Percentiles rank a stretch among this genome's conserved stretches.
phyloP scores from a whole-genome alignment of 2,329 filamentous ascomycete species.

The Colletotrichum lupini region DNA sequence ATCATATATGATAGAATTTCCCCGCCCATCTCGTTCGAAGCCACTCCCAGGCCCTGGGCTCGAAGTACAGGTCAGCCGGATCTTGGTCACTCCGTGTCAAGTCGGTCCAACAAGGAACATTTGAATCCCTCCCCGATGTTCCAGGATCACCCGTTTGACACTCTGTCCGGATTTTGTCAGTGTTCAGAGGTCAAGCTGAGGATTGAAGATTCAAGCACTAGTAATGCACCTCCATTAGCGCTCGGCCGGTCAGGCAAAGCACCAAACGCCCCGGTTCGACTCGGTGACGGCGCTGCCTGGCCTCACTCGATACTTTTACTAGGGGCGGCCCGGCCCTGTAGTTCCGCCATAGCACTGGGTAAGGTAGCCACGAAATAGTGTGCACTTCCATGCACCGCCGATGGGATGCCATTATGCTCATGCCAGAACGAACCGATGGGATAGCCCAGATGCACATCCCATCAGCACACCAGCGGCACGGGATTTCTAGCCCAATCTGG shows the following conservation, averaged over 20 bases:
- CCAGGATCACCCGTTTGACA: neutral
- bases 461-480: neutral
- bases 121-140: neutral
- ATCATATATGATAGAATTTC: conserved; percentile 26
- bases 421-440: neutral
- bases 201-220: neutral
- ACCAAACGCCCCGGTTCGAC: neutral
- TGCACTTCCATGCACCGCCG: neutral
- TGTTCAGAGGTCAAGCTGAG: neutral
- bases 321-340: conserved; percentile 29
- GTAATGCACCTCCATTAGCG: neutral
- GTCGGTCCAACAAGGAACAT: neutral
- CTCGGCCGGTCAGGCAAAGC: conserved; percentile 9
- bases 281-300: neutral
- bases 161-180: neutral
- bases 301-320: neutral
- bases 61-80: neutral
- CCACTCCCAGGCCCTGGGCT: neutral
- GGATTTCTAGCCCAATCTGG: neutral
- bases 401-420: neutral
- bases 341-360: conserved; percentile 2
- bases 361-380: neutral
- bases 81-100: neutral
- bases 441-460: neutral
- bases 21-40: neutral